Percentiles rank a stretch among this genome's conserved stretches.
phyloP scores from a whole-genome alignment of 306 rosid species.

The Myrica gale region DNA sequence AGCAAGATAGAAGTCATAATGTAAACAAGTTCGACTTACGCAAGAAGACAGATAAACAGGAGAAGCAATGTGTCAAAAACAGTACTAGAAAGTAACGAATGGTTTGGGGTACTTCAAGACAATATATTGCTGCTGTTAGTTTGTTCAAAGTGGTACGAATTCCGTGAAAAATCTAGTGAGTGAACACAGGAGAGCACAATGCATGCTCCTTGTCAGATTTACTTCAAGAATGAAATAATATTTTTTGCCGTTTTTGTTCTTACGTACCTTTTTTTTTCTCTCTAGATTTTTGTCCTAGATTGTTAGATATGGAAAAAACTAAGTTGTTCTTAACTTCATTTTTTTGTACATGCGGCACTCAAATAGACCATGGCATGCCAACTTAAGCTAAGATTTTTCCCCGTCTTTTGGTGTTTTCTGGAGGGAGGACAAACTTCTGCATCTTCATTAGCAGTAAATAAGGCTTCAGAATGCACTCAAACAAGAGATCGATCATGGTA shows the following conservation, averaged over 20 bases:
- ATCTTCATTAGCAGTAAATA: no score
- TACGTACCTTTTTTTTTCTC: not conserved
- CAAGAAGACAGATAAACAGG: constrained; percentile 52
- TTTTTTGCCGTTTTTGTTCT: not conserved
- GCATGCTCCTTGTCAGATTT: constrained; percentile 16
- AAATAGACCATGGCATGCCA: no score
- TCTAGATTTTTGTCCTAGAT: no score
- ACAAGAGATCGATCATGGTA: no score
- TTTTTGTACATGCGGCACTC: no score
- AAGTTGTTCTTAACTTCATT: no score
- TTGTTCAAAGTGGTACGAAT: not conserved
- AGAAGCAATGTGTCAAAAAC: constrained; percentile 57
- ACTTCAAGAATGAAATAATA: constrained; percentile 27
- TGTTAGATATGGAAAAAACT: no score
- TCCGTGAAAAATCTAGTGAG: not conserved
- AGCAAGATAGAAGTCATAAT: constrained; percentile 46
- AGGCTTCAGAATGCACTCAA: no score
- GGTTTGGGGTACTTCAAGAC: not conserved
- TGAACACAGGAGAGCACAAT: constrained; percentile 1
- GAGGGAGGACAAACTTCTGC: no score
- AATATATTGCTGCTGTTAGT: constrained; percentile 25
- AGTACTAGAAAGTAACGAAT: constrained; percentile 49
- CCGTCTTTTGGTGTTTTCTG: no score
- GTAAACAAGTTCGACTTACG: constrained; percentile 45
- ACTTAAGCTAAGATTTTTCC: no score